Base-by-base conservation (phyloP, 2,329 filamentous ascomycete genomes). In the Scleromitrula shiraiana region DNA sequence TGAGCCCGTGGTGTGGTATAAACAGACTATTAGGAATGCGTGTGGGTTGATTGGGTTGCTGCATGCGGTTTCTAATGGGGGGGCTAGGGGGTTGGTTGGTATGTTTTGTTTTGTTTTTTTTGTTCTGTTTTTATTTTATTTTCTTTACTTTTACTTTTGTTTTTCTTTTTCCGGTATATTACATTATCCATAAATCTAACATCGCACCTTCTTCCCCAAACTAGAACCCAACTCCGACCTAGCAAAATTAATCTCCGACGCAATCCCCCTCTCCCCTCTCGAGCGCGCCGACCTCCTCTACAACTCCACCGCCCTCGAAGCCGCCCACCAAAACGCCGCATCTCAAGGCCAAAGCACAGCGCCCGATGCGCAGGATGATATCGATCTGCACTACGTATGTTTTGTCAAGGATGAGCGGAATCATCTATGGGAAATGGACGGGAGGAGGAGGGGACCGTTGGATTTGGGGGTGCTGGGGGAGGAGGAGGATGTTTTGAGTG, bases 371-470 rank as follows among this genome's bases (percentile, higher is more conserved):
- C 76, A 57, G 23, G 88, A 87, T 59, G 78, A 84, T 57, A 75
- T 96, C 15, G 91, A 97, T 65, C 72, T 97, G 59, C 93, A 97
- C 70, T 97, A 94, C 65, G 91, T 97, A 38, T 94, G 88, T 63
- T 97, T 97, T 65, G 85, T 93, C 41, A 93, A 91, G 70, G 73
- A 73, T 82, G 48, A 26, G 68, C 70, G 42, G 80, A 88, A 64
- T 75, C 76, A 70, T 41, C 63, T 87, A 46, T 87, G 81, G 78
- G 83, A 87, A 64, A 65, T 88, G 65, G 83, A 87, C 65, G 83
- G 83, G n/a, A 64, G 80, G 49, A 68, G 82, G 49, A 85, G 81
- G 59, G 83, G 83, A 0, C 82, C 82, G 2, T 39, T 64, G 20
- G 47, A 59, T 22, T 48, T 60, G 41, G 62, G 62, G 6, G n/a